Evolutionary conservation across 2,329 filamentous ascomycete genomes (phyloP).

Genomic region (Akanthomyces muscarius): DNA sequence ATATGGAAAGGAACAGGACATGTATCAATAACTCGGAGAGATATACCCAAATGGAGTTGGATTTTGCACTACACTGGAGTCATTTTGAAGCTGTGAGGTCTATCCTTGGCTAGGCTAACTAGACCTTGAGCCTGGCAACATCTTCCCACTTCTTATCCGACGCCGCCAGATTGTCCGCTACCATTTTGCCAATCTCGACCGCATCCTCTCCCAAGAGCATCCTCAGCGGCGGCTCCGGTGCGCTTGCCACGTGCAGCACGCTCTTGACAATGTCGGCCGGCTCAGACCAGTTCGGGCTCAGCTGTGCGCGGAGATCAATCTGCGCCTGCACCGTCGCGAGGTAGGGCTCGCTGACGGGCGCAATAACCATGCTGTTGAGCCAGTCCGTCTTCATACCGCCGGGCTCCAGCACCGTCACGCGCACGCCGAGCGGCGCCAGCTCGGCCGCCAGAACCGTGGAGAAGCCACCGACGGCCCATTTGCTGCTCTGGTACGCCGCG

Average conservation of each 20-base stretch:
- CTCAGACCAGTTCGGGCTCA: background rate
- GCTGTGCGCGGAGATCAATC: background rate
- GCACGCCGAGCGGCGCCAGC: conserved; percentile 34
- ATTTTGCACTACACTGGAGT: background rate
- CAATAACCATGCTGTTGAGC: conserved; percentile 29
- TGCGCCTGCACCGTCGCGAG: conserved; percentile 31
- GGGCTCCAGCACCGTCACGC: conserved; percentile 37
- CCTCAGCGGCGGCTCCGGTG: conserved; percentile 26
- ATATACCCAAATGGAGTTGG: conserved; percentile 4
- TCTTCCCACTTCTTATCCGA: conserved; percentile 31
- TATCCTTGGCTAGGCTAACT: too few species aligned
- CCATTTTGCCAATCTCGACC: conserved; percentile 22
- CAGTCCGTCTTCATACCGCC: conserved; percentile 40
- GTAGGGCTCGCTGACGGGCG: conserved; percentile 33
- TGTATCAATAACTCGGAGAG: background rate
- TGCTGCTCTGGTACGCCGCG: conserved; percentile 35
- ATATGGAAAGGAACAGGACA: background rate
- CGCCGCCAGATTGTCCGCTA: conserved; percentile 22
- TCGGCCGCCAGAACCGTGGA: conserved; percentile 35
- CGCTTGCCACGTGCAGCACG: conserved; percentile 4
- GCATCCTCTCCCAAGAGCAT: conserved; percentile 31
- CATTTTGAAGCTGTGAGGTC: too few species aligned
- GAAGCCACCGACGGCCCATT: conserved; percentile 38
- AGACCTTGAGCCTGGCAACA: conserved; percentile 16
- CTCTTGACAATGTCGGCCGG: conserved; percentile 2